phyloP scores from a whole-genome alignment of 768 basidiomycete genomes.

The Termitomyces titanicus region DNA sequence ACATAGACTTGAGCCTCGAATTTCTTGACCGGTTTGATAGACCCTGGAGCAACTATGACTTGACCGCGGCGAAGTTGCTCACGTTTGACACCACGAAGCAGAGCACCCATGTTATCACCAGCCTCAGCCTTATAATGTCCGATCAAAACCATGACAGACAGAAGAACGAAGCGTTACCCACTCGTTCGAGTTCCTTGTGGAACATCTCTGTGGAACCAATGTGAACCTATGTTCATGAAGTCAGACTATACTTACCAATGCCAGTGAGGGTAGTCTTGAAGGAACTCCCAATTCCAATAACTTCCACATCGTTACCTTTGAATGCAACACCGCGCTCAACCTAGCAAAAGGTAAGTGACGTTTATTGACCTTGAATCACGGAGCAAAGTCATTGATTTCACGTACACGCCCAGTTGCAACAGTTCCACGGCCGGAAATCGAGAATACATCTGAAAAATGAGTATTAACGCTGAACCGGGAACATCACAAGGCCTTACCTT shows the following conservation, averaged over 20 bases:
- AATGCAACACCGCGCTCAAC: constrained; percentile 89
- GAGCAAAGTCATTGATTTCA: neutral
- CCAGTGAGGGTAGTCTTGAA: constrained; percentile 95
- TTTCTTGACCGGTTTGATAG: constrained; percentile 92
- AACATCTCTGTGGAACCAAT: constrained; percentile 79
- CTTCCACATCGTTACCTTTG: constrained; percentile 93
- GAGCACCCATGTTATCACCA: constrained; percentile 98
- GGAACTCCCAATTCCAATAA: constrained; percentile 77
- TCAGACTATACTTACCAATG: constrained; percentile 53
- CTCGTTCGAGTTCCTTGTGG: constrained; percentile 98
- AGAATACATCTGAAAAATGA: constrained; percentile 70
- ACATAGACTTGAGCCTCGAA: constrained; percentile 94
- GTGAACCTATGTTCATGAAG: neutral
- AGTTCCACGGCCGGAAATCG: constrained; percentile 97
- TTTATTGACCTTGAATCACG: neutral
- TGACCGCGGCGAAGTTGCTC: constrained; percentile 94
- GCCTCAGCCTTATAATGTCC: constrained; percentile 74
- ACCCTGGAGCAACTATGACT: constrained; percentile 83
- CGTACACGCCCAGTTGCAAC: constrained; percentile 91
- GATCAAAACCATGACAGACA: neutral
- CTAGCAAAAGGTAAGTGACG: constrained; percentile 29
- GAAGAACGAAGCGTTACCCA: constrained; percentile 27
- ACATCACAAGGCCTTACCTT: constrained; percentile 46
- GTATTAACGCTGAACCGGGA: neutral
- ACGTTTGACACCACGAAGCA: constrained; percentile 95